A percentile compares a stretch with the other conserved stretches of the same genome.
These are phyloP conservation scores for Russula earlei DNA, from an alignment of 768 basidiomycete genomes.

Conservation along the genomic window DNA sequence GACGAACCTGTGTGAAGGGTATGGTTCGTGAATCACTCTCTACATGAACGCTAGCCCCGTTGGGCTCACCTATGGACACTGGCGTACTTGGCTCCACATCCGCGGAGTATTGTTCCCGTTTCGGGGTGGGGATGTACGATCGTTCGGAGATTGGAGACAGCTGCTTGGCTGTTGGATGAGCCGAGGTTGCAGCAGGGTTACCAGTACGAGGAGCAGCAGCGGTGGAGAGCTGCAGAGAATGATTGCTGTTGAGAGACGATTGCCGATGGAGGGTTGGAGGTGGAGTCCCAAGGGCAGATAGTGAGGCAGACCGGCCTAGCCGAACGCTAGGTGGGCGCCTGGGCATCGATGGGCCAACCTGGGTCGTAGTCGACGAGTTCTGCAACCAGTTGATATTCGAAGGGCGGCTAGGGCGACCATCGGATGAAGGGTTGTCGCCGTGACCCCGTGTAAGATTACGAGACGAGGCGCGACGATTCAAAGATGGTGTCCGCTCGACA, in stretches of 20 bases:
- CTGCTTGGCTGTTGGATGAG: conserved; percentile 28
- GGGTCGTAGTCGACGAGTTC: neutral
- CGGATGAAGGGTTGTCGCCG: conserved; percentile 1
- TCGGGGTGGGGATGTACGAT: conserved; percentile 49
- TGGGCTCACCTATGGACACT: conserved; percentile 18
- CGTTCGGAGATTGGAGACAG: conserved; percentile 61
- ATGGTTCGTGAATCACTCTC: neutral
- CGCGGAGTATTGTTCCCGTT: conserved; percentile 24
- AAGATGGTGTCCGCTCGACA: conserved; percentile 10
- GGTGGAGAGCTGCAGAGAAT: conserved; percentile 34
- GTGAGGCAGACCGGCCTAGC: conserved; percentile 17
- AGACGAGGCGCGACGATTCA: conserved; percentile 7
- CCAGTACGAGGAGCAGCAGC: conserved; percentile 18
- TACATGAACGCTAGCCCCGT: conserved; percentile 25
- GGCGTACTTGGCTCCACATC: conserved; percentile 21
- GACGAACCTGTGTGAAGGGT: conserved; percentile 14
- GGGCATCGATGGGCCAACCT: conserved; percentile 7
- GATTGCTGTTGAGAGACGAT: conserved; percentile 31
- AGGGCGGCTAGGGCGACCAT: conserved; percentile 9
- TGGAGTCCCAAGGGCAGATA: conserved; percentile 21
- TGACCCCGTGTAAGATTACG: neutral
- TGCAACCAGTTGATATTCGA: conserved; percentile 19
- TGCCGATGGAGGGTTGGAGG: conserved; percentile 16
- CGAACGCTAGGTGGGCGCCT: conserved; percentile 11
- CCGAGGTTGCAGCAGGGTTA: conserved; percentile 8